A percentile compares a stretch with the other conserved stretches of the same genome.
Conservation (phyloP, 2,329 filamentous ascomycete genomes). For the Hypoxylon sp. region DNA sequence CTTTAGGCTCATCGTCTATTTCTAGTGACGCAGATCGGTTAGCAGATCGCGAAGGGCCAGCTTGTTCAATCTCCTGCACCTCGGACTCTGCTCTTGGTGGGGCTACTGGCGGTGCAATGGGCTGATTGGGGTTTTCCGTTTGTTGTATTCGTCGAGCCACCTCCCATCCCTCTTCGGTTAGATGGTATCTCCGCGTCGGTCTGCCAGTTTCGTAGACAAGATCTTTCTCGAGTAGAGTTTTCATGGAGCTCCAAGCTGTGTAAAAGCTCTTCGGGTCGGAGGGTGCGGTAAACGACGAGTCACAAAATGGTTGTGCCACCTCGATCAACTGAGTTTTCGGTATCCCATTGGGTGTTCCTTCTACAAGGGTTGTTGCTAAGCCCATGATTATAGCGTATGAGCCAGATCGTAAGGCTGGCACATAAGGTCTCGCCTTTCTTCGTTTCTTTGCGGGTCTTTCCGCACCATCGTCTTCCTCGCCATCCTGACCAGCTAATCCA, state of each 20-base stretch:
- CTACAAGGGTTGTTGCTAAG: constrained; percentile 66
- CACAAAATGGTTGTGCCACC: constrained; percentile 74
- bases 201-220: constrained; percentile 76
- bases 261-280: constrained; percentile 74
- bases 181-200: constrained; percentile 71
- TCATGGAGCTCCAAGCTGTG: constrained; percentile 86
- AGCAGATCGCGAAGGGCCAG: constrained; percentile 12
- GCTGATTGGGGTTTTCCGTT: constrained; percentile 45
- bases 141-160: constrained; percentile 71
- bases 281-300: constrained; percentile 75
- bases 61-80: constrained; percentile 23
- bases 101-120: constrained; percentile 26
- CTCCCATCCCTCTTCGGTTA: constrained; percentile 83
- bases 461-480: constrained; percentile 47
- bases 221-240: constrained; percentile 76
- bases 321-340: constrained; percentile 75
- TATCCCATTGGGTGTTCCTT: constrained; percentile 64
- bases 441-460: constrained; percentile 62
- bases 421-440: constrained; percentile 71
- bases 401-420: constrained; percentile 76
- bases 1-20: constrained; percentile 28
- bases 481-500: constrained; percentile 47
- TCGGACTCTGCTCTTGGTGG: constrained; percentile 24
- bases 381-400: constrained; percentile 76
- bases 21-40: constrained; percentile 39